A percentile compares a stretch with the other conserved stretches of the same genome.
phyloP scores from a whole-genome alignment of 805 yeast genomes.

The Metschnikowia similis region DNA sequence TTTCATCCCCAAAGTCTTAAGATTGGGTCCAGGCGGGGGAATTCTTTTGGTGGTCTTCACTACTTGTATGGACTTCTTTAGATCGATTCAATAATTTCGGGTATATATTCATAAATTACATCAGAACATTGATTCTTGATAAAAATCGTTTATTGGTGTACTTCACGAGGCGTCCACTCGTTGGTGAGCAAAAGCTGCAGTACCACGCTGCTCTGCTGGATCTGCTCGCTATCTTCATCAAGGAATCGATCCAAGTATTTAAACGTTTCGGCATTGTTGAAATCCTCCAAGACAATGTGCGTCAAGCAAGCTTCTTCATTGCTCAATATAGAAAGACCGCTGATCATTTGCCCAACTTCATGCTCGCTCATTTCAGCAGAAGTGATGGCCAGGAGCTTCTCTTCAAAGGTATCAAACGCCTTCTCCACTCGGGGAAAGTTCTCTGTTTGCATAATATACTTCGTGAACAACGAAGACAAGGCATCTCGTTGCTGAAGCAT shows the following conservation, averaged over 20 bases:
- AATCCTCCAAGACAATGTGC: slow-evolving; percentile 3
- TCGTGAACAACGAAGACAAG: slow-evolving; percentile 15
- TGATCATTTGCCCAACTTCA: slow-evolving; percentile 11
- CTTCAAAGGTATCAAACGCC: slow-evolving; percentile 10
- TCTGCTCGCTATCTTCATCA: not conserved
- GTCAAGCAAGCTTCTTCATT: slow-evolving; percentile 6
- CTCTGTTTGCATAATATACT: slow-evolving; percentile 10
- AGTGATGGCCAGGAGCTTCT: slow-evolving; percentile 20
- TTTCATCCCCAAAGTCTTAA: slow-evolving; percentile 91
- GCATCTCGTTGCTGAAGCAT: slow-evolving; percentile 25
- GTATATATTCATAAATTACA: not conserved
- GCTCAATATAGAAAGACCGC: slow-evolving; percentile 8
- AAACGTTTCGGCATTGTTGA: slow-evolving; percentile 22
- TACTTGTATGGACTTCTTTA: slow-evolving; percentile 89
- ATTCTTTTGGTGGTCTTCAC: slow-evolving; percentile 95
- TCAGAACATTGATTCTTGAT: not conserved
- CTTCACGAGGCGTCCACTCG: not conserved
- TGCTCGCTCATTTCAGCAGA: slow-evolving; percentile 7
- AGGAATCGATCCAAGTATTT: slow-evolving; percentile 9
- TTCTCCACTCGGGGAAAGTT: slow-evolving; percentile 14
- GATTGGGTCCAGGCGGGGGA: slow-evolving; percentile 99
- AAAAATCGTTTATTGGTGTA: not conserved
- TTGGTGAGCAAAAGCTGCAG: not conserved
- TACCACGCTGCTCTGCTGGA: not conserved
- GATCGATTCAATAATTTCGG: slow-evolving; percentile 39